Conservation (phyloP, 2,329 filamentous ascomycete species). For the Colletotrichum magnum region DNA sequence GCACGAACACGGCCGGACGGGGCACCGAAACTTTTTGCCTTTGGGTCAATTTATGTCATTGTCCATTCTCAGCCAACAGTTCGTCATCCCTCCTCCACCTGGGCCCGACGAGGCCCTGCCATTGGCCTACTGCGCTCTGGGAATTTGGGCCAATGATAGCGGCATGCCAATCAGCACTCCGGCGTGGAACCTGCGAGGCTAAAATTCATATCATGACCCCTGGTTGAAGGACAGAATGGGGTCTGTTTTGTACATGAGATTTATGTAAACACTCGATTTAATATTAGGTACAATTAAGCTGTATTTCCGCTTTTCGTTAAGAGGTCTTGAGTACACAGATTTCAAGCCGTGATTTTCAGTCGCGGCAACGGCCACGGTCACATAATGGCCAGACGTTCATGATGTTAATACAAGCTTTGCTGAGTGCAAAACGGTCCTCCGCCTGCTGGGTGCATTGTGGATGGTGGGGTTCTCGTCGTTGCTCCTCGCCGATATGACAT, state of each 20-base stretch:
- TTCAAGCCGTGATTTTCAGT: not conserved
- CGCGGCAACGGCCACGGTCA: no score
- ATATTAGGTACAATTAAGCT: conserved; percentile 8
- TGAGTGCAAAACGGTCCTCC: no score
- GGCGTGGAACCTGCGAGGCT: conserved; percentile 17
- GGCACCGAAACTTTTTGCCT: conserved; percentile 28
- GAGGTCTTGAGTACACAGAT: not conserved
- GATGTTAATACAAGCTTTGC: no score
- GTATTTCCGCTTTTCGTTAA: not conserved
- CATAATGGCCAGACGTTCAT: no score
- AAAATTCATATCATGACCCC: not conserved
- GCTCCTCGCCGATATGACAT: no score
- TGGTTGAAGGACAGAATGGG: not conserved
- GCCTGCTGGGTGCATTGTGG: no score
- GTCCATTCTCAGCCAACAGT: conserved; percentile 39
- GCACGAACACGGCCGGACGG: not conserved
- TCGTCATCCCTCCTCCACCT: conserved; percentile 42
- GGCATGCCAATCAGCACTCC: conserved; percentile 6
- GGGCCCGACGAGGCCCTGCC: conserved; percentile 22
- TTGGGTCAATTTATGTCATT: conserved; percentile 38
- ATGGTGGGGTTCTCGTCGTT: no score
- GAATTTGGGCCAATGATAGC: conserved; percentile 32
- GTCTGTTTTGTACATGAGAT: conserved; percentile 7
- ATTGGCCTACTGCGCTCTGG: conserved; percentile 31
- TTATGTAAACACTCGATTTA: conserved; percentile 3